These are phyloP conservation scores for Trichoderma afroharzianum DNA, from an alignment of 2,329 filamentous ascomycete species.

Conservation along the genomic window DNA sequence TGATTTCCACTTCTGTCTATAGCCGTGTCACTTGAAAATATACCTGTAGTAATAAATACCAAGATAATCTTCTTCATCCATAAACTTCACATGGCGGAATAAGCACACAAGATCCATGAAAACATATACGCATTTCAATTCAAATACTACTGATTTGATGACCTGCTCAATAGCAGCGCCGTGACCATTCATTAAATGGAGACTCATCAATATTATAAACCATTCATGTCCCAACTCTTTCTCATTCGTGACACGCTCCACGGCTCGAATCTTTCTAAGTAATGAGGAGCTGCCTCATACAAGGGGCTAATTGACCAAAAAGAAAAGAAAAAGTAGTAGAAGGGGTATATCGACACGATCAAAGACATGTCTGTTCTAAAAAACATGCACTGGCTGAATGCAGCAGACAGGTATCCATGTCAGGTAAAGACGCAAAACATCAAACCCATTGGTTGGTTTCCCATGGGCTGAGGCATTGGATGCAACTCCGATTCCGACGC, in stretches of 20 bases:
- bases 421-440: slow-evolving; percentile 1
- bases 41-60: not conserved
- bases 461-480: not conserved
- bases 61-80: not conserved
- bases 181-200: not conserved
- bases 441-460: not conserved
- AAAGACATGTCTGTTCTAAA: slow-evolving; percentile 10
- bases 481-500: not conserved
- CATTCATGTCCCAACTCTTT: slow-evolving; percentile 14
- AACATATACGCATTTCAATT: slow-evolving; percentile 5
- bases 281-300: not conserved
- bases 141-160: slow-evolving; percentile 2
- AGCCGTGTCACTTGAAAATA: not conserved
- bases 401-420: not conserved
- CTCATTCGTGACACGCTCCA: slow-evolving; percentile 1
- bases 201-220: not conserved
- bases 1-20: not conserved
- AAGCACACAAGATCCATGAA: not conserved
- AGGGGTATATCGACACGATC: slow-evolving; percentile 4
- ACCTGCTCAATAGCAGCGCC: slow-evolving; percentile 1
- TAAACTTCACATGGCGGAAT: not conserved
- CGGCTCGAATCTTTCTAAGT: not conserved
- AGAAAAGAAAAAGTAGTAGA: not conserved
- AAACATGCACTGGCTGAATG: slow-evolving; percentile 1
- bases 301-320: not conserved